Base-by-base conservation (phyloP, 495 filamentous ascomycete genomes). In the Podospora appendiculata region DNA sequence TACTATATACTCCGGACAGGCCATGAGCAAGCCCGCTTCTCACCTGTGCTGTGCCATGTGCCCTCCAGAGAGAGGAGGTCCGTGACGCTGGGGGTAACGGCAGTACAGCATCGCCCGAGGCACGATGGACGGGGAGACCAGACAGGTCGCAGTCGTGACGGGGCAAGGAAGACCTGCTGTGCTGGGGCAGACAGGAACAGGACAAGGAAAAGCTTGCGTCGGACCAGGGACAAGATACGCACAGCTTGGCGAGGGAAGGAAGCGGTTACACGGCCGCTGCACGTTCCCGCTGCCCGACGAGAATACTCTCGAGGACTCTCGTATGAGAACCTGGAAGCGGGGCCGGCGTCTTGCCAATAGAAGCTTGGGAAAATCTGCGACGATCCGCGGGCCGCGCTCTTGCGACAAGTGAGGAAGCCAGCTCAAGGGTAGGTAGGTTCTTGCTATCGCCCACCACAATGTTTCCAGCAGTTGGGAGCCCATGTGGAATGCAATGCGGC, bases 211-310 rank as follows among this genome's bases (percentile, higher is more conserved):
- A 48, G 38, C 17, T 19, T 32, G 41, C 35, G 32, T 16, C 32
- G 36, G 3, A 38, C 36, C 34, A 35, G 48, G 42, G 19, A 35
- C 45, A n/a, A 48, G 40, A 33, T 16, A 39, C 14, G 45, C 43
- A 35, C 39, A 49, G 11, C 48, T 55, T 44, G 48, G 47, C 49
- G 41, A 49, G 32, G 43, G 53, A 11, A 41, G 14, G 18, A 16
- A 42, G 34, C 32, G 11, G 61, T 64, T 46, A 61, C 58, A 59
- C 63, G 39, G 51, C 51, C 46, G 45, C 57, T 67, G 64, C 64
- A 45, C 47, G 53, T 56, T 50, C 50, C 64, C 64, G 61, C 52
- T 46, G 55, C 61, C 57, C 57, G 62, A 67, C 59, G 64, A 67
- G 64, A 64, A 64, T 54, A 54, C 50, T 55, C 57, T 62, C 63